A percentile compares a stretch with the other conserved stretches of the same genome.
Evolutionary conservation across 257 asterid genomes (phyloP).

Genomic region (Lithospermum erythrorhizon): DNA sequence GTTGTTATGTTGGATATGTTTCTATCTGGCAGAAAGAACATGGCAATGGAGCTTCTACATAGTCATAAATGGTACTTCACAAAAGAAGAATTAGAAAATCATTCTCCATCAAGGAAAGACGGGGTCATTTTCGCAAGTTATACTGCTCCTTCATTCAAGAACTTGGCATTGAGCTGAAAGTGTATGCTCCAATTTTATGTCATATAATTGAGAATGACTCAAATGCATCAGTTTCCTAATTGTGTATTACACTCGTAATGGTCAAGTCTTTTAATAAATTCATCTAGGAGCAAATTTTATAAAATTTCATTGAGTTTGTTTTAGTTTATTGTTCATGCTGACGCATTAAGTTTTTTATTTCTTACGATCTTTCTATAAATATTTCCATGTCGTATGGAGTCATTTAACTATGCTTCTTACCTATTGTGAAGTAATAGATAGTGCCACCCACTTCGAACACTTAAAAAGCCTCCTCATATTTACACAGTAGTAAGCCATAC

Average conservation of each 20-base stretch:
- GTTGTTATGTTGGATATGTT: neutral
- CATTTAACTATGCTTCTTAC: too few species aligned
- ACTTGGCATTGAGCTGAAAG: constrained; percentile 51
- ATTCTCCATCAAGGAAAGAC: constrained; percentile 54
- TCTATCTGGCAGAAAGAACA: constrained; percentile 13
- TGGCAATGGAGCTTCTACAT: constrained; percentile 25
- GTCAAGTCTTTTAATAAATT: neutral
- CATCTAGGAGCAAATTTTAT: neutral
- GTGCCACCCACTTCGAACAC: too few species aligned
- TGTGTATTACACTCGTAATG: neutral
- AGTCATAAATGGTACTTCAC: constrained; percentile 40
- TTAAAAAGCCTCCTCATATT: too few species aligned
- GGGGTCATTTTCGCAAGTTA: constrained; percentile 38
- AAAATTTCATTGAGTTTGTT: neutral
- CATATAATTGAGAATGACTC: neutral
- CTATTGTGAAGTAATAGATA: too few species aligned
- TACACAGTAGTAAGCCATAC: too few species aligned
- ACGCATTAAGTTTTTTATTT: neutral
- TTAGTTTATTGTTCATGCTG: neutral
- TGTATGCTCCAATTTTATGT: constrained; percentile 27
- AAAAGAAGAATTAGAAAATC: constrained; percentile 37
- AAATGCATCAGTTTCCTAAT: neutral
- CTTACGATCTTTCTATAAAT: too few species aligned
- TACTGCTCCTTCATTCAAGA: constrained; percentile 41
- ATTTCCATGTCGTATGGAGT: too few species aligned